Evolutionary conservation across 75 land plant species (phyloP), one percentile per base, ranked within the genome.

Genomic region (Ceratopteris richardii): DNA sequence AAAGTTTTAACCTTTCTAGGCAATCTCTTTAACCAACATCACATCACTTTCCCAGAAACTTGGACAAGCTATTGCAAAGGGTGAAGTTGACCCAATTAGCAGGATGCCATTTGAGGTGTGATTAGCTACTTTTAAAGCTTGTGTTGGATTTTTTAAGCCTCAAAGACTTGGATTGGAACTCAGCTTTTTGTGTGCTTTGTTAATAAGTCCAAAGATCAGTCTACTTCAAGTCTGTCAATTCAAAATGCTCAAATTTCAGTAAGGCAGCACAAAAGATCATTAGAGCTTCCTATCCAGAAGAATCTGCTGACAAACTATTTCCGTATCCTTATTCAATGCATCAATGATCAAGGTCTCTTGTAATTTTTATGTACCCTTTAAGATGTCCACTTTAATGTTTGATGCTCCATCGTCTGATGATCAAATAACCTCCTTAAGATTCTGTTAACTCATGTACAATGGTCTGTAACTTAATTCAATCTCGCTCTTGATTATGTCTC

Each of bases 301-400:
- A 87, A 87, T 78, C 54, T 82, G 12, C 51, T 91, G 41, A 84
- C 97, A 22, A 84, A 87, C 54, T 84, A 88, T 51, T 87, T 85
- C 57, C 75, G 96, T 90, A 90, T 90, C 96, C 93, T 46, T 7
- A 0, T 23, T 37, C 10, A 0, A n/a, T n/a, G n/a, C n/a, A n/a
- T n/a, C n/a, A n/a, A n/a, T n/a, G n/a, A n/a, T n/a, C n/a, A n/a
- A 0, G 3, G 40, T 39, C 29, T 60, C 16, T 29, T 44, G 20
- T 41, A 12, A 21, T 62, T 39, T 48, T 54, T 51, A 13, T 16
- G 27, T 24, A 33, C 29, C n/a, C n/a, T n/a, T n/a, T n/a, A n/a
- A n/a, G n/a, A n/a, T n/a, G n/a, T n/a, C n/a, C n/a, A n/a, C n/a
- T n/a, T n/a, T n/a, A n/a, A n/a, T n/a, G n/a, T n/a, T n/a, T n/a